A percentile compares a stretch with the other conserved stretches of the same genome.
Evolutionary conservation across 305 asterid genomes (phyloP).

Genomic region (Rubia tinctorum): DNA sequence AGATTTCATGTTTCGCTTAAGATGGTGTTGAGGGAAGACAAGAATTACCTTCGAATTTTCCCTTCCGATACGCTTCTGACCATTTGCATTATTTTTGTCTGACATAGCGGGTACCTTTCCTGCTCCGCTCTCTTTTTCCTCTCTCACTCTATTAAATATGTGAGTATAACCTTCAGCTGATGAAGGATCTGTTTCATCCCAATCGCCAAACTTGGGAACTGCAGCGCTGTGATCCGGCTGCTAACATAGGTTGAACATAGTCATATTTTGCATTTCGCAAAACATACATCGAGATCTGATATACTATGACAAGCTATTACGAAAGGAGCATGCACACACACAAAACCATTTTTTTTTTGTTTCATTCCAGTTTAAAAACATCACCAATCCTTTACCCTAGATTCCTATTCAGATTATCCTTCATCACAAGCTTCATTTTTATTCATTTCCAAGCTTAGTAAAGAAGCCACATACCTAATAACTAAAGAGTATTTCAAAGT

Average conservation of each 20-base stretch:
- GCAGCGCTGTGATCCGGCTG: slow-evolving; percentile 80
- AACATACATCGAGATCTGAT: background rate
- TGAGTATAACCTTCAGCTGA: slow-evolving; percentile 81
- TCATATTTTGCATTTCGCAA: background rate
- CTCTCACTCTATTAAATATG: slow-evolving; percentile 61
- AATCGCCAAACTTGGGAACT: slow-evolving; percentile 85
- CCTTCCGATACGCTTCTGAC: slow-evolving; percentile 45
- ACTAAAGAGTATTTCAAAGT: background rate
- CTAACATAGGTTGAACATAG: slow-evolving; percentile 11
- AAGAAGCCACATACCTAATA: background rate
- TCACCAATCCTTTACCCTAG: background rate
- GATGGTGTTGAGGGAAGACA: background rate
- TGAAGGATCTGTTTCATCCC: slow-evolving; percentile 85
- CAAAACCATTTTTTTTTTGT: too few relatives aligned
- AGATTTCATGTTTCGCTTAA: background rate
- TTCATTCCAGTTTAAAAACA: background rate
- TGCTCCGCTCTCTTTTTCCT: slow-evolving; percentile 63
- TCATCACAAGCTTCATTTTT: background rate
- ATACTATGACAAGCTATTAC: background rate
- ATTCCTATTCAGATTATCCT: background rate
- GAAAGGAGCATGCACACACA: background rate
- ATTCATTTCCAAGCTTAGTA: background rate
- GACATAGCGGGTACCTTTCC: slow-evolving; percentile 67
- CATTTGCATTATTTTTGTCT: slow-evolving; percentile 44
- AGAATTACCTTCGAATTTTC: slow-evolving; percentile 49